Evolutionary conservation across 2,329 filamentous ascomycete genomes (phyloP).

Genomic region (Cladorrhinum sp.): DNA sequence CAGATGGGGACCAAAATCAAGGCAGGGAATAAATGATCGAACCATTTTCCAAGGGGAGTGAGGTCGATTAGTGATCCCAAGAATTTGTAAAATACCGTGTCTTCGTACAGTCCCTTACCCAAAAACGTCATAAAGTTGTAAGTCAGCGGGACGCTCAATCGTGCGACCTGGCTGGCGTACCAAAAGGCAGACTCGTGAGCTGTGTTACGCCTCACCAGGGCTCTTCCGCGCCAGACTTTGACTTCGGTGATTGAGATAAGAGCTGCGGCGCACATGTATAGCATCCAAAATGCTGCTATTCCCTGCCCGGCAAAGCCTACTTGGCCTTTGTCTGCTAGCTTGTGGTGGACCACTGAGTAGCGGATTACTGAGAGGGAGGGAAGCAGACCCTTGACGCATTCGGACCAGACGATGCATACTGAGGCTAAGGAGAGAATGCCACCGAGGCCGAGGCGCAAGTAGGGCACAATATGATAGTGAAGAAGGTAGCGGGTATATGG

Average conservation of each 20-base stretch:
- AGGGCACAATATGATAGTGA: conserved; percentile 71
- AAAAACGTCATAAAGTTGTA: conserved; percentile 98
- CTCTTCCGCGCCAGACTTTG: conserved; percentile 95
- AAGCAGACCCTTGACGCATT: conserved; percentile 79
- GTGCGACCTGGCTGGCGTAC: conserved; percentile 91
- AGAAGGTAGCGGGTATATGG: conserved; percentile 80
- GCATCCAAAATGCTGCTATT: conserved; percentile 81
- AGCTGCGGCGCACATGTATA: conserved; percentile 93
- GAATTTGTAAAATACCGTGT: conserved; percentile 84
- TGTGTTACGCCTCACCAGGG: conserved; percentile 84
- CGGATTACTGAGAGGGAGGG: conserved; percentile 70
- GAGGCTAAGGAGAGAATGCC: conserved; percentile 71
- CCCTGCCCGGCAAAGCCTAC: conserved; percentile 85
- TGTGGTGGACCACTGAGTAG: conserved; percentile 70
- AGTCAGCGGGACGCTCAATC: conserved; percentile 84
- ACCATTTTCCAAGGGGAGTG: conserved; percentile 76
- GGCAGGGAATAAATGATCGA: conserved; percentile 84
- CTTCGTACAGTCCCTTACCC: conserved; percentile 63
- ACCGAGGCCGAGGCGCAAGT: conserved; percentile 62
- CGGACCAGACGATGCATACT: conserved; percentile 84
- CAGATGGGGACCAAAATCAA: conserved; percentile 82
- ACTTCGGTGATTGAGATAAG: conserved; percentile 86
- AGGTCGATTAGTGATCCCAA: conserved; percentile 80
- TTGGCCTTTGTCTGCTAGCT: conserved; percentile 65
- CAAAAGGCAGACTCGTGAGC: conserved; percentile 92